Base-by-base conservation (phyloP, 768 basidiomycete species). In the Mycena leptocephala region DNA sequence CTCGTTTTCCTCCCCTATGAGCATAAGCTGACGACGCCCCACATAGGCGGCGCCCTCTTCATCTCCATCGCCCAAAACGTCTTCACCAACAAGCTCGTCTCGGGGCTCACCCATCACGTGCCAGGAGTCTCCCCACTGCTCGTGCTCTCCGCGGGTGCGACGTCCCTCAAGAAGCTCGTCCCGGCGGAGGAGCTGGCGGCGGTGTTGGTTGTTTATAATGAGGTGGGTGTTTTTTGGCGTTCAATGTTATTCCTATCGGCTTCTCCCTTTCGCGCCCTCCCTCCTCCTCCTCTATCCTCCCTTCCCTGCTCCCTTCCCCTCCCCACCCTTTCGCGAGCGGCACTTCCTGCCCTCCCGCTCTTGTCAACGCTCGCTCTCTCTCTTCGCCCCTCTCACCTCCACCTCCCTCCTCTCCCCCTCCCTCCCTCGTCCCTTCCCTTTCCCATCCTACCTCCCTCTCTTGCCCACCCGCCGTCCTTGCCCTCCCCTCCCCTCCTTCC, bases 11-110 rank as follows among this genome's bases (percentile, higher is more conserved):
- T 26, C 30, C n/a, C n/a, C n/a, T n/a, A n/a, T n/a, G n/a, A n/a
- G n/a, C n/a, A n/a, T n/a, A n/a, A n/a, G 22, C 7, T 62, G 8
- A n/a, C 61, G 11, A 22, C 11, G 37, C n/a, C 24, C 14, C n/a
- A 18, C 18, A 20, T 14, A 53, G 58, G 72, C 26, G 78, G 76
- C 33, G 74, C 78, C 2, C 37, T 80, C 16, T 78, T 78, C 53
- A 63, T 80, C 18, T 56, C 78, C 6, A 73, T 80, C 68, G 76
- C 78, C 5, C 78, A 80, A 39, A 80, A 61, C 48, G 71, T 77
- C 22, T 79, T 80, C 68, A 67, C 72, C 37, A 28, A 56, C 33
- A 35, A 24, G 35, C 64, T 74, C 8, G 65, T 62, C 24, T 24
- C 64, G 10, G 72, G 65, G 20, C 41, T 74, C 14, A 64, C 66